A percentile compares a stretch with the other conserved stretches of the same genome.
Evolutionary conservation across 2,329 filamentous ascomycete genomes (phyloP).

Genomic region (Colletotrichum viniferum): DNA sequence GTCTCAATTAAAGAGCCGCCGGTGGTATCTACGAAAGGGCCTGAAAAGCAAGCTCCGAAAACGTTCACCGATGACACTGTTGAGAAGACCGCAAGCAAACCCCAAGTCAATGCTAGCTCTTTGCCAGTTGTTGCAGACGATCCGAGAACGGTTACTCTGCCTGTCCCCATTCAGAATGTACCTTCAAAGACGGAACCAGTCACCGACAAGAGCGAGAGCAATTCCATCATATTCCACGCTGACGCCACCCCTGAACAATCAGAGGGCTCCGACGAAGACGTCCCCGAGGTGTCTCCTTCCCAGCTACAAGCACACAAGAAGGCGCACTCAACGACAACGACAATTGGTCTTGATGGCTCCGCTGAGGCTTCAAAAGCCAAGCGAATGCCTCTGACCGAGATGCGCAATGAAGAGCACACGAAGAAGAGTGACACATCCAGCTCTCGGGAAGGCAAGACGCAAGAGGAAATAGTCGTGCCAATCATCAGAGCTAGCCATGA

Average conservation of each 20-base stretch:
- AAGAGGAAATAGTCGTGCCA: neutral
- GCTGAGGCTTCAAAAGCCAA: neutral
- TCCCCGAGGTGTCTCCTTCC: neutral
- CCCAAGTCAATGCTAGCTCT: neutral
- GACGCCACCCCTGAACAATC: slow-evolving; percentile 3
- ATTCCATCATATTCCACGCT: neutral
- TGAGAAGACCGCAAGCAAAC: neutral
- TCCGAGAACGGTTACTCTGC: neutral
- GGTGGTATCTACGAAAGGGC: neutral
- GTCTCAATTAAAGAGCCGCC: neutral
- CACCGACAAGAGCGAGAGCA: neutral
- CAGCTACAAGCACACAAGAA: neutral
- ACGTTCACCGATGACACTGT: neutral
- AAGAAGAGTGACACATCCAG: neutral
- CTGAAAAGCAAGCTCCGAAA: neutral
- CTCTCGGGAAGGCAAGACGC: neutral
- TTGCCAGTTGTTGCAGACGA: slow-evolving; percentile 1
- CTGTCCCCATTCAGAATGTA: slow-evolving; percentile 9
- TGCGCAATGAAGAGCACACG: slow-evolving; percentile 1
- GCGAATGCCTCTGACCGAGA: slow-evolving; percentile 5
- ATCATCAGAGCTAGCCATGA: neutral
- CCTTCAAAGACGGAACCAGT: neutral
- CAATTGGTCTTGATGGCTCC: neutral
- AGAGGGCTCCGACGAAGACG: neutral
- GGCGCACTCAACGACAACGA: neutral